Evolutionary conservation across 139 green algal species (phyloP), one percentile per base, ranked within the genome.

Genomic region (Asterochloris sp.): DNA sequence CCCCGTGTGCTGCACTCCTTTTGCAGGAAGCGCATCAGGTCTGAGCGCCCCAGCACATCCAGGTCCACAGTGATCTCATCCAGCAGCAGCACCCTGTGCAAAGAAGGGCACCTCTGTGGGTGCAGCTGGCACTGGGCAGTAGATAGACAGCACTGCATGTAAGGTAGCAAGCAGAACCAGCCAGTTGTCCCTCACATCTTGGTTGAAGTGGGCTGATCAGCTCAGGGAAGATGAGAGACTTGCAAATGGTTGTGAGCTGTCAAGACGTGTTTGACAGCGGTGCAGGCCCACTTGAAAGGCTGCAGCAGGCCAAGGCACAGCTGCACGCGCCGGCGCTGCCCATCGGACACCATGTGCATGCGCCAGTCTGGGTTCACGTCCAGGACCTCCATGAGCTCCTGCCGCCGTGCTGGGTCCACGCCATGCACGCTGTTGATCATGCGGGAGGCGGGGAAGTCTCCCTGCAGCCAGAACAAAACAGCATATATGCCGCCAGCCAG

Each of bases 51-150:
- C 38, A 99, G 87, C 54, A 99, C 96, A 85, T 99, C 97, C 69
- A 99, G 88, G 87, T 99, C 97, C 19, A 99, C 97, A 12, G 97
- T 99, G 80, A 97, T 92, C 79, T 97, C 94, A 83, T 97, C 94
- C 80, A 98, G 85, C 60, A 97, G 83, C 29, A 97, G 79, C 69
- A 99, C 93, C 86, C 92, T 54, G 38, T 54, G 38, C 38, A 54
- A 54, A 6, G 38, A 54, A 54, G 38, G 38, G 4, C 2, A 2
- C 38, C 38, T 54, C 38, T 71, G 66, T 71, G 66, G 17, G 6
- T 71, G 66, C 66, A 71, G 66, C 19, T 71, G 63, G 21, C 69
- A 76, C 15, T 13, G n/a, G n/a, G 71, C 38, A 54, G 38, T 54
- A 54, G 71, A 76, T 10, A 62, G 23, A 16, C 21, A 10, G 71